Evolutionary conservation across 305 asterid genomes (phyloP).

Genomic region (Fraxinus dipetala): DNA sequence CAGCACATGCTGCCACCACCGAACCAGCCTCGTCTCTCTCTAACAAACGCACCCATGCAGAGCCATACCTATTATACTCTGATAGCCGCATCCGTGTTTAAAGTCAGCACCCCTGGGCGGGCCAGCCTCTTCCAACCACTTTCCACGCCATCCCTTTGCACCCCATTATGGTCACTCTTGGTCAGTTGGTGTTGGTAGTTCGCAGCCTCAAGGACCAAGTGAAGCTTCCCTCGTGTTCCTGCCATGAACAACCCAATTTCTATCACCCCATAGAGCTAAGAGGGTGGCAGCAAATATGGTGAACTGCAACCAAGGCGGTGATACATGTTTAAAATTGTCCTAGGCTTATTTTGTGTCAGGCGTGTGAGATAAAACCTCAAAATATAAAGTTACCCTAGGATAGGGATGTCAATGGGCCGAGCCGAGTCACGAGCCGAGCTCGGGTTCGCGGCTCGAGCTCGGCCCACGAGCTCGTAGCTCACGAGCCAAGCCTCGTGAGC

Average conservation of each 20-base stretch:
- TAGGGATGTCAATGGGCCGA: too few species aligned
- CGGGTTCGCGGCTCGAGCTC: too few species aligned
- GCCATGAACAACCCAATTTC: not conserved
- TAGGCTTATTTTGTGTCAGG: not conserved
- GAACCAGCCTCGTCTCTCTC: not conserved
- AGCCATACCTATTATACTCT: not conserved
- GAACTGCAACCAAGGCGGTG: not conserved
- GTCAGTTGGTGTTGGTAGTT: not conserved
- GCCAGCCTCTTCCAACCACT: not conserved
- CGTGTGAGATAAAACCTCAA: constrained; percentile 5
- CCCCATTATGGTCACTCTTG: not conserved
- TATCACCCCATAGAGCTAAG: not conserved
- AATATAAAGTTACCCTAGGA: constrained; percentile 1
- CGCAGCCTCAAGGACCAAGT: not conserved
- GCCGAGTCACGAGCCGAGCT: too few species aligned
- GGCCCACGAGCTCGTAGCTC: too few species aligned
- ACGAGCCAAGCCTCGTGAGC: too few species aligned
- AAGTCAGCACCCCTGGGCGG: not conserved
- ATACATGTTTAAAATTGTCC: not conserved
- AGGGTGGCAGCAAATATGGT: not conserved
- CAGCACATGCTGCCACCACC: not conserved
- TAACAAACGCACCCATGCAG: not conserved
- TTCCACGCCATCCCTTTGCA: not conserved
- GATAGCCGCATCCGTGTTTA: not conserved
- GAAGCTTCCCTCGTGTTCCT: not conserved